Evolutionary conservation across 352 stramenopile genomes (phyloP).

Genomic region (Phytophthora lateralis): DNA sequence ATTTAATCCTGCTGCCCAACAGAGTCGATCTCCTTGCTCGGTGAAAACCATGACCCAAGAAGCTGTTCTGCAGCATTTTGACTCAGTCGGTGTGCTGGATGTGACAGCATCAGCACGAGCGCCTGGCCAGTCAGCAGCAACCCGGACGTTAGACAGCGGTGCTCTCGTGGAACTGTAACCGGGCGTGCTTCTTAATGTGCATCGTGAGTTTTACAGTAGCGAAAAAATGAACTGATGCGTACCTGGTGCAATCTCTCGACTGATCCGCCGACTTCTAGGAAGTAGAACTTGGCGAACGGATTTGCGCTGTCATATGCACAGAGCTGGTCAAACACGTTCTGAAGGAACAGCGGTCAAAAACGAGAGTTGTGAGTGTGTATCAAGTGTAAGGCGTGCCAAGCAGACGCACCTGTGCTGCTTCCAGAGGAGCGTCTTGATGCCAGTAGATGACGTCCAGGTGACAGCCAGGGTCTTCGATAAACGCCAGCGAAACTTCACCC

Average conservation of each 20-base stretch:
- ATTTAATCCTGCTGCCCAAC: slow-evolving; percentile 44
- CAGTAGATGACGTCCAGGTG: slow-evolving; percentile 60
- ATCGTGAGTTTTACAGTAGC: slow-evolving; percentile 30
- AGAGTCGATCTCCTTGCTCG: slow-evolving; percentile 35
- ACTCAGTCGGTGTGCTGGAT: slow-evolving; percentile 51
- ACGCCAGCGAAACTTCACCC: slow-evolving; percentile 19
- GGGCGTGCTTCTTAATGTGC: slow-evolving; percentile 15
- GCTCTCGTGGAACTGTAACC: background rate
- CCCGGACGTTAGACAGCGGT: slow-evolving; percentile 15
- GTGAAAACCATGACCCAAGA: slow-evolving; percentile 42
- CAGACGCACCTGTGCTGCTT: slow-evolving; percentile 40
- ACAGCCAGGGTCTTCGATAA: slow-evolving; percentile 37
- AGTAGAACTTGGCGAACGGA: slow-evolving; percentile 53
- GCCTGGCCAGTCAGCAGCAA: slow-evolving; percentile 38
- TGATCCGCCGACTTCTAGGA: slow-evolving; percentile 53
- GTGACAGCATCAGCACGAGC: slow-evolving; percentile 54
- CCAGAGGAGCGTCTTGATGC: slow-evolving; percentile 39
- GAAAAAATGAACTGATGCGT: slow-evolving; percentile 29
- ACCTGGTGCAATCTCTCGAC: slow-evolving; percentile 65
- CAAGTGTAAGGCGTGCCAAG: background rate
- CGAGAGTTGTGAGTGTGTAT: background rate
- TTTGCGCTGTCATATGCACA: slow-evolving; percentile 53
- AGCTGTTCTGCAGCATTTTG: slow-evolving; percentile 56
- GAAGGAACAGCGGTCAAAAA: slow-evolving; percentile 1
- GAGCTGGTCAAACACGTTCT: slow-evolving; percentile 51